Evolutionary conservation across 805 yeast species (phyloP).

Genomic region (Candida stauntonica): DNA sequence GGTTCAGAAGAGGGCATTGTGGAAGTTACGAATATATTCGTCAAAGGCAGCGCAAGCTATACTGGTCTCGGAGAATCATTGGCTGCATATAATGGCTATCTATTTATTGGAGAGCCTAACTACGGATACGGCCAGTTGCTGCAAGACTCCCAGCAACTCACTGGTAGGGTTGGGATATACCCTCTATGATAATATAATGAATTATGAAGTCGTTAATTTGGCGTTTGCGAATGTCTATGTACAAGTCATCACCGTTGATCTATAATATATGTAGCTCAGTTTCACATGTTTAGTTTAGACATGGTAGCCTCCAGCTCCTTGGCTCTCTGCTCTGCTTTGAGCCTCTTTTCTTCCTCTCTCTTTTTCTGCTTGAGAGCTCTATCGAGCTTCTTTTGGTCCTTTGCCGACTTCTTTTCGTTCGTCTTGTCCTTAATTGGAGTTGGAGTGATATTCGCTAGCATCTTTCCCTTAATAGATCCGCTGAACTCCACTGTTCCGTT

Average conservation of each 20-base stretch:
- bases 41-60: constrained; percentile 26
- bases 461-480: constrained; percentile 29
- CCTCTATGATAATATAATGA: constrained; percentile 1
- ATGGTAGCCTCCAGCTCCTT: constrained; percentile 13
- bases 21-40: constrained; percentile 14
- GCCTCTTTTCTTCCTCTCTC: constrained; percentile 24
- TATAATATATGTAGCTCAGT: not conserved
- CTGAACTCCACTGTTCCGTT: constrained; percentile 23
- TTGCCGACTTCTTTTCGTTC: constrained; percentile 14
- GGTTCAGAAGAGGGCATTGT: not conserved
- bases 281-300: constrained; percentile 1
- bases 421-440: constrained; percentile 18
- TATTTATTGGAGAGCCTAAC: constrained; percentile 38
- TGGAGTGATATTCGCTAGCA: constrained; percentile 27
- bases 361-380: constrained; percentile 23
- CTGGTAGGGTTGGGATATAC: constrained; percentile 31
- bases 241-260: not conserved
- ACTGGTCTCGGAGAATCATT: constrained; percentile 43
- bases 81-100: constrained; percentile 23
- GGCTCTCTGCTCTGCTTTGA: constrained; percentile 16
- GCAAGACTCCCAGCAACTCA: constrained; percentile 24
- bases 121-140: constrained; percentile 31
- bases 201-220: no score
- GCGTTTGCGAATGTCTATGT: constrained; percentile 1
- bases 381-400: constrained; percentile 19